Evolutionary conservation across 495 filamentous ascomycete genomes (phyloP).

Genomic region (Aspergillus sclerotiicarbonarius): DNA sequence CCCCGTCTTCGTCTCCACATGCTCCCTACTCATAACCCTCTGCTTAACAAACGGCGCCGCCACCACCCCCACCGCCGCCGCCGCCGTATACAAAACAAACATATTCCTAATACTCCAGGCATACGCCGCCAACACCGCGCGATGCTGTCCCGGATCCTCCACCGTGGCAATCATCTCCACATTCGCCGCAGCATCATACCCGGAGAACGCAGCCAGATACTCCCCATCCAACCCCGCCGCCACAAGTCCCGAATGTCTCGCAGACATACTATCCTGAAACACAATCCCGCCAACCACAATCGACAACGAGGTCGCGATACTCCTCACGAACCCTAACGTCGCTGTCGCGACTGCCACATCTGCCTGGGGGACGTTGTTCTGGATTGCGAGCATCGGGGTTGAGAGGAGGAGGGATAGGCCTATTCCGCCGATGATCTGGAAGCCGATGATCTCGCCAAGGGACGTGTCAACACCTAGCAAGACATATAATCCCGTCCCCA

Average conservation of each 20-base stretch:
- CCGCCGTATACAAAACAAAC: conserved; percentile 46
- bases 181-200: conserved; percentile 4
- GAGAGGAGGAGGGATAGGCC: conserved; percentile 70
- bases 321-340: conserved; percentile 36
- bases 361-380: conserved; percentile 26
- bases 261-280: conserved; percentile 39
- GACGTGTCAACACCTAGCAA: conserved; percentile 48
- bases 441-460: conserved; percentile 60
- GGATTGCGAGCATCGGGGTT: conserved; percentile 39
- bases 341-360: conserved; percentile 42
- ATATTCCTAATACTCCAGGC: conserved; percentile 47
- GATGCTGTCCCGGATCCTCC: background rate
- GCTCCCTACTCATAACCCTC: conserved; percentile 3
- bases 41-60: conserved; percentile 12
- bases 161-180: background rate
- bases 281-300: conserved; percentile 70
- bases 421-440: conserved; percentile 47
- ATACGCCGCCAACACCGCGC: conserved; percentile 34
- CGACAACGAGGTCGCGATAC: conserved; percentile 42
- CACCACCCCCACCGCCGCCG: conserved; percentile 37
- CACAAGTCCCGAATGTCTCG: background rate
- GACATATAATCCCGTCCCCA: conserved; percentile 66
- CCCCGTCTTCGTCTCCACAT: conserved; percentile 14
- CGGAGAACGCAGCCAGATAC: background rate
- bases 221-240: background rate